Conservation (phyloP, 805 yeast species). For the Sporopachydermia quercuum region DNA sequence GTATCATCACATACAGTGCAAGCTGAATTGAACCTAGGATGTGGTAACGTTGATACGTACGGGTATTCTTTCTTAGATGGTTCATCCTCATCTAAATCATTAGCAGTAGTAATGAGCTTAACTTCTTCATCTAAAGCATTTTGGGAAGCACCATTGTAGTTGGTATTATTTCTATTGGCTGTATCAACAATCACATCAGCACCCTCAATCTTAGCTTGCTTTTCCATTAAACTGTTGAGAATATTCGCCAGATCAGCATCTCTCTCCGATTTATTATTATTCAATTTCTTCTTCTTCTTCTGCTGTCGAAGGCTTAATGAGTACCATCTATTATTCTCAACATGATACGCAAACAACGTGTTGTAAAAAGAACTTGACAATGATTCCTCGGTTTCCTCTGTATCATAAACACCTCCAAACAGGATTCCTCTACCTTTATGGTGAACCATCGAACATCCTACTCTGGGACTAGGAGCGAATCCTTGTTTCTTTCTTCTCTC, state of each 20-base stretch:
- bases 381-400: slow-evolving; percentile 88
- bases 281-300: slow-evolving; percentile 36
- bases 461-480: slow-evolving; percentile 81
- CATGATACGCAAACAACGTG: slow-evolving; percentile 64
- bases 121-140: slow-evolving; percentile 52
- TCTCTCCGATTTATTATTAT: slow-evolving; percentile 32
- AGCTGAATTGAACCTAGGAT: slow-evolving; percentile 76
- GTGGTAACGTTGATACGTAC: slow-evolving; percentile 54
- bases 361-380: slow-evolving; percentile 76
- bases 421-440: slow-evolving; percentile 87
- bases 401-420: slow-evolving; percentile 94
- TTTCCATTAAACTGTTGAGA: slow-evolving; percentile 30
- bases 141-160: background rate
- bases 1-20: slow-evolving; percentile 76
- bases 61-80: slow-evolving; percentile 34
- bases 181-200: slow-evolving; percentile 14
- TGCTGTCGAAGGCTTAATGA: slow-evolving; percentile 47
- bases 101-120: slow-evolving; percentile 46
- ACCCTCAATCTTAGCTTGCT: slow-evolving; percentile 1
- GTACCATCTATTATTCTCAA: slow-evolving; percentile 83
- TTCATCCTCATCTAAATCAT: slow-evolving; percentile 23
- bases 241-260: slow-evolving; percentile 76
- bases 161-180: slow-evolving; percentile 11
- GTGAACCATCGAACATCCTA: slow-evolving; percentile 80
- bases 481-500: slow-evolving; percentile 86